These are phyloP conservation scores for Volvariella volvacea DNA, from an alignment of 1,284 basidiomycete species.

Conservation along the genomic window DNA sequence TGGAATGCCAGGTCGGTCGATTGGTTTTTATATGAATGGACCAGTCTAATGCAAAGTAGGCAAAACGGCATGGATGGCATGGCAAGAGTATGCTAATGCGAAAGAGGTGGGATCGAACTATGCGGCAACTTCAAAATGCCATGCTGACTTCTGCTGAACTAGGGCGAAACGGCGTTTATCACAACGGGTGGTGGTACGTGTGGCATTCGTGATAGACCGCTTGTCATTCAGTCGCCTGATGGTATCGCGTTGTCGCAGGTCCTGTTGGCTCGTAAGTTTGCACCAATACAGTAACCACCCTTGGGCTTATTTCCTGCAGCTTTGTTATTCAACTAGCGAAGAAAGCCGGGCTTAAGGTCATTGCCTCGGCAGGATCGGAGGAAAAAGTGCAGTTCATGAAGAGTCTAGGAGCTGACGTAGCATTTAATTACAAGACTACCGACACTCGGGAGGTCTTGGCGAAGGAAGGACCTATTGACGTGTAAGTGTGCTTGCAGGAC, in stretches of 20 bases:
- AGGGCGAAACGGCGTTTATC: constrained; percentile 51
- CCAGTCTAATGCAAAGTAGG: no score
- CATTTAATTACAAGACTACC: constrained; percentile 58
- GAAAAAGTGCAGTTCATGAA: constrained; percentile 54
- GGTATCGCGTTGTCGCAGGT: constrained; percentile 9
- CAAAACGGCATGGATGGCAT: constrained; percentile 31
- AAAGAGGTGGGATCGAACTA: constrained; percentile 20
- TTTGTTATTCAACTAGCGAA: constrained; percentile 43
- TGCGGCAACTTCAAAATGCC: not conserved
- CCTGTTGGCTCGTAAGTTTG: constrained; percentile 30
- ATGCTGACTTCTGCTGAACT: not conserved
- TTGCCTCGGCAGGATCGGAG: constrained; percentile 55
- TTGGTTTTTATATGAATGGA: not conserved
- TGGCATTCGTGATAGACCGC: not conserved
- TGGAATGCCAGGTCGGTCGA: constrained; percentile 36
- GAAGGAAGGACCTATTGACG: constrained; percentile 37
- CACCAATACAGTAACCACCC: not conserved
- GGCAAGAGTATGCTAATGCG: constrained; percentile 25
- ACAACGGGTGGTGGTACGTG: constrained; percentile 46
- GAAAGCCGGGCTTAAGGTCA: constrained; percentile 48
- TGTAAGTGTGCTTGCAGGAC: constrained; percentile 23
- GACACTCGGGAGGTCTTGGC: constrained; percentile 37
- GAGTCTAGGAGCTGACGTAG: constrained; percentile 46
- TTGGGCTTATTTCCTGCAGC: constrained; percentile 5
- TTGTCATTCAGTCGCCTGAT: not conserved